phyloP scores from a whole-genome alignment of 768 basidiomycete genomes.

The Suillus lakei region DNA sequence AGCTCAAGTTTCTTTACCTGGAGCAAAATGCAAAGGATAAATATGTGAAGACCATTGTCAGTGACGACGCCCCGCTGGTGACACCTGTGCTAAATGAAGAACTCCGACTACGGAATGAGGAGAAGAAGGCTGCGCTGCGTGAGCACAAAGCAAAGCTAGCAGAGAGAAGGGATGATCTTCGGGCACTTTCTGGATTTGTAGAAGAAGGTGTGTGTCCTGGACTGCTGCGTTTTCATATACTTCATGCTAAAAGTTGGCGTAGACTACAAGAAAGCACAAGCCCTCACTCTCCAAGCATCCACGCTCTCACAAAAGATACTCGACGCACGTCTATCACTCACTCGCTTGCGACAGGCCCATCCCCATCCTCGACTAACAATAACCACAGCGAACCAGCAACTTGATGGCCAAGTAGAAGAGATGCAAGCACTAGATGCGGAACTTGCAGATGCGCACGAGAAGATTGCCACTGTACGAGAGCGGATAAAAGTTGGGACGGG shows the following conservation, averaged over 20 bases:
- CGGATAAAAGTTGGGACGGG: conserved; percentile 58
- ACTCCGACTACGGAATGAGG: conserved; percentile 60
- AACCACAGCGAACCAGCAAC: conserved; percentile 70
- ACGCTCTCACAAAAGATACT: conserved; percentile 76
- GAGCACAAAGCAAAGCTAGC: conserved; percentile 64
- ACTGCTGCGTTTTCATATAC: conserved; percentile 2
- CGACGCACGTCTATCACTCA: conserved; percentile 79
- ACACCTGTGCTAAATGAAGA: conserved; percentile 81
- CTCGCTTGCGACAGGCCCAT: conserved; percentile 80
- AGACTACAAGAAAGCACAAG: conserved; percentile 68
- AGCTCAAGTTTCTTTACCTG: conserved; percentile 87
- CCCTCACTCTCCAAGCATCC: conserved; percentile 56
- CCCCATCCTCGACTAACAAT: conserved; percentile 83
- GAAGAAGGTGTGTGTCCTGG: conserved; percentile 58
- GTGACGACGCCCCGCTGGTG: conserved; percentile 82
- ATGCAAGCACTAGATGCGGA: conserved; percentile 80
- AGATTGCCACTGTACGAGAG: conserved; percentile 59
- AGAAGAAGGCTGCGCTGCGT: conserved; percentile 74
- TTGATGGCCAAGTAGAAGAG: conserved; percentile 75
- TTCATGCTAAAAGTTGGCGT: neutral
- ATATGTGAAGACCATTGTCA: conserved; percentile 86
- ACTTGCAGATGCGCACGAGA: conserved; percentile 55
- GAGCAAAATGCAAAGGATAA: conserved; percentile 92
- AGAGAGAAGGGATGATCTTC: conserved; percentile 66
- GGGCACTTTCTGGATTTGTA: conserved; percentile 65